Evolutionary conservation across 2,329 filamentous ascomycete genomes (phyloP), one percentile per base, ranked within the genome.

Genomic region (Phialocephala sp.): DNA sequence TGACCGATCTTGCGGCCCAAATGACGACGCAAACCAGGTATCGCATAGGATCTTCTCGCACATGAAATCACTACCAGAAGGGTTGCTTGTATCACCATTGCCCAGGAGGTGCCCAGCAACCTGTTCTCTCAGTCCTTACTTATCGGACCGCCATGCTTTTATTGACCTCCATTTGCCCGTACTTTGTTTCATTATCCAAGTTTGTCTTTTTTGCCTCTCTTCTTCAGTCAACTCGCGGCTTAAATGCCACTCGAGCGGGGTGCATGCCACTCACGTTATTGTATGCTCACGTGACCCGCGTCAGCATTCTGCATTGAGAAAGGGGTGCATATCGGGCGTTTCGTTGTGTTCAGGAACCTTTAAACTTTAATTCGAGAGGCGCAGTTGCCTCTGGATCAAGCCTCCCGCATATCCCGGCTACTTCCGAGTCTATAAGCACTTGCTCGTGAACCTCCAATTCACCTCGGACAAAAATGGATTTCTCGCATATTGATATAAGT

Each of bases 1-100:
- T 58, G 54, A 63, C 60, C 36, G 41, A 59, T 62, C 52, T 56
- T 66, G 64, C 64, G 55, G 63, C 59, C 59, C 41, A 62, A 62
- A 39, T 50, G 43, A 47, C 27, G 35, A 45, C 39, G 32, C 57
- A 32, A 41, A n/a, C n/a, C n/a, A 24, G n/a, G 24, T 24, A 22
- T 36, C n/a, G 41, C 58, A 55, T 62, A 22, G 55, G 24, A 8
- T 20, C 20, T 59, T 54, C 41, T 65, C 52, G n/a, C 12, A 65
- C 57, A 43, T 39, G 12, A 62, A 45, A 22, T 37, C 50, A 59
- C 36, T 36, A 32, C 27, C 27, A 36, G 43, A 62, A 36, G 6
- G 54, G n/a, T 59, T 32, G 55, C 54, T 4, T 55, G 47, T 66
- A 59, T 47, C 59, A 59, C 11, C 9, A 5, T 39, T 20, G 18